Evolutionary conservation across 192 early-diverging fungal species (phyloP), one percentile per base, ranked within the genome.

Genomic region (Entomortierella parvispora): DNA sequence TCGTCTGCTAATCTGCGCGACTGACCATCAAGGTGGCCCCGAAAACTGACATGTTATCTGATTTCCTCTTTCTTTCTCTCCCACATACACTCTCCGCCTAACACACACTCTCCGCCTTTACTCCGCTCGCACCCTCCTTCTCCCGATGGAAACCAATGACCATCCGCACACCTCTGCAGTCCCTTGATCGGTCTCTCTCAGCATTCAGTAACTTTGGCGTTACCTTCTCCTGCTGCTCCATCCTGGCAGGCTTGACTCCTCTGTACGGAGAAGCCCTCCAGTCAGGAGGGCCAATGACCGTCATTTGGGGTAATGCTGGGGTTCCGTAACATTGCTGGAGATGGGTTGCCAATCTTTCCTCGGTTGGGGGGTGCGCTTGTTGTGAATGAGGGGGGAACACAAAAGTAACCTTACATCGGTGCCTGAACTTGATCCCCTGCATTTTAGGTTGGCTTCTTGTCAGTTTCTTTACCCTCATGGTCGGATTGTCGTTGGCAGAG

Each of bases 121-220:
- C n/a, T n/a, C n/a, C n/a, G n/a, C n/a, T n/a, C n/a, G n/a, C n/a
- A n/a, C n/a, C n/a, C n/a, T n/a, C n/a, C 18, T 54, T 28, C 17
- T 56, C 11, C 33, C 18, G 22, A 17, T 42, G 55, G 10, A 33
- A n/a, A 20, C 4, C 26, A 32, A 11, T n/a, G 45, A n/a, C 45
- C 22, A 20, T 10, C 29, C 53, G 22, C 11, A 40, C 18, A 7
- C n/a, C 1, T 17, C 33, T 14, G 32, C 42, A 85, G 84, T 79
- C 85, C 45, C 40, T 86, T 53, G 82, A 49, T 22, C 81, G 84
- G 22, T 71, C 75, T 18, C 62, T 86, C 5, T 77, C 81, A 4
- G 68, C 45, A 25, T 85, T 86, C 60, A 80, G 71, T 10, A 84
- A 83, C 69, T 83, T 86, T 79, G 83, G 77, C 45, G 85, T 85